Base-by-base conservation (phyloP, 2,329 filamentous ascomycete genomes). In the Stagonosporopsis tanaceti region DNA sequence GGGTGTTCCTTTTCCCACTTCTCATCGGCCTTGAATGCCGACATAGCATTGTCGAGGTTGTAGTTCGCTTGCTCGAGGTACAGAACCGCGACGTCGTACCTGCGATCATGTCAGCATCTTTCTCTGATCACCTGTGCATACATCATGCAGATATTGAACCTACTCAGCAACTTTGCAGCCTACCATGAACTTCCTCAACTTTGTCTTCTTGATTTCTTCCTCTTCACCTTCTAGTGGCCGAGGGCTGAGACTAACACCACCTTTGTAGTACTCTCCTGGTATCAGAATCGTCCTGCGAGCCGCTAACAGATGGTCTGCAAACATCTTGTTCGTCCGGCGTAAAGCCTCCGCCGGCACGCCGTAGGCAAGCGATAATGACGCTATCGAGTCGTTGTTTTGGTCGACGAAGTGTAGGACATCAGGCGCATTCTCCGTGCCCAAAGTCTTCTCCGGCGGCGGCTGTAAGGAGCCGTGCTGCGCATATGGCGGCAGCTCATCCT, bases 101-200 rank as follows among this genome's bases (percentile, higher is more conserved):
- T 85, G 62, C 72, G 64, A 37, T 53, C 7, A 37, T 12, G 24
- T 59, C 17, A 57, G 48, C 39, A 8, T 24, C 3, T 11, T 27
- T 4, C 14, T 24, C 24, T 17, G 3, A 34, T 27, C n/a, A n/a
- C 14, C 24, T 3, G 35, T 50, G 24, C 45, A 37, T 38, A 9
- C n/a, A 1, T n/a, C 37, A 2, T 41, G 20, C 35, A 38, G 27
- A n/a, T 47, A 48, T n/a, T 8, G 37, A 79, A 79, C 82, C 77
- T 88, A 93, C 80, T 93, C 89, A 24, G 85, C 80, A 27, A 91
- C 89, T 72, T 94, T 94, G 77, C 88, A 91, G 1, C 83, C 82
- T 2, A 92, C 87, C 91, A 93, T 93, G 81, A 89, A 94, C 60
- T 89, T 85, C 39, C 91, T 82, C 32, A 94, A 82, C 70, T 88